Base-by-base conservation (phyloP, 176 grass and related monocot genomes). In the Phoenix roebelenii region DNA sequence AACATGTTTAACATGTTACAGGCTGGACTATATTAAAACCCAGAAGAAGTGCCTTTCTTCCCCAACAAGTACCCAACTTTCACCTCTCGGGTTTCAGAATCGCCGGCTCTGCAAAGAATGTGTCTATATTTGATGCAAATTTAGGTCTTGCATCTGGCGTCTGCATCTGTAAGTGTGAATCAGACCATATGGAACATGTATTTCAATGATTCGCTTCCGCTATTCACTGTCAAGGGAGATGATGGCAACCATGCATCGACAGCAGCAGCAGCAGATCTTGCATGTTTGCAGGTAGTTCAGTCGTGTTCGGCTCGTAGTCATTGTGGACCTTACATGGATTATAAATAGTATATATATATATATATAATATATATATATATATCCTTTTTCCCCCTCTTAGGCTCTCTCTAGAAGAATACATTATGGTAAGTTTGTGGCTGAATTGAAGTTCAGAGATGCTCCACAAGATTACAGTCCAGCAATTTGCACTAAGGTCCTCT, bases 171-270 rank as follows among this genome's bases (percentile, higher is more conserved):
- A 24, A 76, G 39, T 62, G 72, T 83, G 25, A 97, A 79, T 56
- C 62, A 88, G 62, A 73, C 72, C 56, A 85, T 97, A 76, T 97
- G 93, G 93, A 85, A 83, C 22, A 88, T 88, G 84, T 97, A 97
- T 75, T 88, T 91, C 16, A 57, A 82, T 2, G 63, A 91, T 23
- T 73, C 91, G 61, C 75, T 97, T 26, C 87, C 84, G 1, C 71
- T 91, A 15, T 85, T 91, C 65, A 88, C 87, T 60, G 69, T 24
- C 2, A 63, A 85, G 50, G 87, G 81, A 12, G 81, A 96, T 25
- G 83, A 96, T 77, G 92, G 92, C 68, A 78, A 61, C 74, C 88
- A 91, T 66, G 80, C 87, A 26, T 71, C 77, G 51, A 80, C 80
- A 52, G 67, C 61, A 52, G 87, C 84, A 1, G 54, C 83, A 1